Conservation (phyloP, 106 monocot genomes). For the Apostasia shenzhenica region DNA sequence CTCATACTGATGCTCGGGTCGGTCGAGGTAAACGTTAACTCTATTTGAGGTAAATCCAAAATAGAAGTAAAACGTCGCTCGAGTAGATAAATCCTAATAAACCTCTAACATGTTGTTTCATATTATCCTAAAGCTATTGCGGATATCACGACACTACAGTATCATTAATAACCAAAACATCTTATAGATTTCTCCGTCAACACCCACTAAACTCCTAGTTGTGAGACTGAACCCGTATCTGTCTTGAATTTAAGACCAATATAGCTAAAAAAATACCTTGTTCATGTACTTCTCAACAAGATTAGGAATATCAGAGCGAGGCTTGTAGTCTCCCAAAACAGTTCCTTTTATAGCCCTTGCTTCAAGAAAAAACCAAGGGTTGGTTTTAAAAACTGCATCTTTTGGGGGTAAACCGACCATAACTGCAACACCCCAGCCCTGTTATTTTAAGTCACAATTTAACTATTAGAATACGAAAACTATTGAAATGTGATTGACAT, state of each 20-base stretch:
- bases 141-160: neutral
- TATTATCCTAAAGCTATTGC: too few species aligned
- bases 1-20: too few species aligned
- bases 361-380: slow-evolving; percentile 20
- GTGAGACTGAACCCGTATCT: too few species aligned
- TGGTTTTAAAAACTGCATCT: slow-evolving; percentile 25
- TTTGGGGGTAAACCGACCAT: slow-evolving; percentile 32
- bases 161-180: neutral
- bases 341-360: slow-evolving; percentile 40
- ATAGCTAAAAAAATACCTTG: slow-evolving; percentile 21
- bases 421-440: slow-evolving; percentile 33
- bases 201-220: too few species aligned
- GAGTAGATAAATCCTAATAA: too few species aligned
- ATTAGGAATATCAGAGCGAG: slow-evolving; percentile 26
- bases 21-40: too few species aligned
- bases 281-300: slow-evolving; percentile 44
- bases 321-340: slow-evolving; percentile 40
- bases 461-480: neutral
- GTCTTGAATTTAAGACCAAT: too few species aligned
- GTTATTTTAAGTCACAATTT: neutral
- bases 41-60: too few species aligned
- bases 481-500: neutral
- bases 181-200: neutral
- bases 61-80: too few species aligned
- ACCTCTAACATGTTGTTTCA: too few species aligned